Evolutionary conservation across 2,329 filamentous ascomycete species (phyloP).

Genomic region (Botryotinia calthae): DNA sequence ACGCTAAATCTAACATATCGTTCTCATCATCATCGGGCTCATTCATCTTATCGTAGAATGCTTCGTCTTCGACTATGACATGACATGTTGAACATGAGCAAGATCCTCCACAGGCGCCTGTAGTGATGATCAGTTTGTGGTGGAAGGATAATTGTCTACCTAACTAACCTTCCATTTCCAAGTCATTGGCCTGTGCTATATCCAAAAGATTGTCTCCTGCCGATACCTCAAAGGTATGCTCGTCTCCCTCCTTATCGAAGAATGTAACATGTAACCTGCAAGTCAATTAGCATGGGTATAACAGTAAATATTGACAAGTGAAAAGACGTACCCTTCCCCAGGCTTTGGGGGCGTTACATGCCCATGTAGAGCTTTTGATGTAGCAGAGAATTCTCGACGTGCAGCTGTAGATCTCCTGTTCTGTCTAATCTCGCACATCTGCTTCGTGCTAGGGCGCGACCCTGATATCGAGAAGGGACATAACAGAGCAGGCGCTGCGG

Average conservation of each 20-base stretch:
- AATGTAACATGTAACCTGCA: constrained; percentile 82
- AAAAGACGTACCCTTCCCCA: constrained; percentile 75
- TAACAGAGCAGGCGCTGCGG: not conserved
- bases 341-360: constrained; percentile 81
- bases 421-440: constrained; percentile 15
- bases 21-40: constrained; percentile 64
- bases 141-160: not conserved
- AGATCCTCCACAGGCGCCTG: constrained; percentile 82
- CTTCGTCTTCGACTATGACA: constrained; percentile 64
- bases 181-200: constrained; percentile 88
- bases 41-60: constrained; percentile 61
- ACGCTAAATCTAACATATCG: constrained; percentile 72
- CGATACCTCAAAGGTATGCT: constrained; percentile 74
- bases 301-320: not conserved
- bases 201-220: constrained; percentile 92
- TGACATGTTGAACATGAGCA: constrained; percentile 76
- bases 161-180: constrained; percentile 88
- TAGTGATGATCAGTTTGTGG: constrained; percentile 17
- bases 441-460: constrained; percentile 15
- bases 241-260: constrained; percentile 81
- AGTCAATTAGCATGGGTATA: constrained; percentile 16
- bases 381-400: constrained; percentile 59
- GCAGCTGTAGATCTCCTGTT: constrained; percentile 1
- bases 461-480: constrained; percentile 15
- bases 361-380: constrained; percentile 62